phyloP scores from a whole-genome alignment of 2,329 filamentous ascomycete species.

The Pseudocercospora eumusae region DNA sequence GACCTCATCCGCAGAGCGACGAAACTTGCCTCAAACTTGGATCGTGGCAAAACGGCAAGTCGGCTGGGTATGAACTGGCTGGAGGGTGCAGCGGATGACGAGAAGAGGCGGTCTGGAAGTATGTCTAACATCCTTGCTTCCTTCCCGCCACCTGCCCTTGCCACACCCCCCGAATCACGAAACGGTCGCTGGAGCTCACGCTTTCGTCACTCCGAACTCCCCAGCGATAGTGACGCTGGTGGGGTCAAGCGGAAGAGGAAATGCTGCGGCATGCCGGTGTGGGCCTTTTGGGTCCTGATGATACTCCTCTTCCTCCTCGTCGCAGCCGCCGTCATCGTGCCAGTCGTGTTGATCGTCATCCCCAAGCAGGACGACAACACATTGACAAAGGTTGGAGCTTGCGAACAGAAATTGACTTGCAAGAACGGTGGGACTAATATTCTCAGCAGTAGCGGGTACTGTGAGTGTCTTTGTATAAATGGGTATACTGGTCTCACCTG shows the following conservation, averaged over 20 bases:
- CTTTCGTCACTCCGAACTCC: slow-evolving; percentile 30
- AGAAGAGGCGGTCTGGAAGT: slow-evolving; percentile 52
- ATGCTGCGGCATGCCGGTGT: slow-evolving; percentile 82
- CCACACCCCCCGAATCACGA: slow-evolving; percentile 34
- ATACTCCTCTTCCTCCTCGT: slow-evolving; percentile 71
- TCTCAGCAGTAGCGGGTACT: slow-evolving; percentile 59
- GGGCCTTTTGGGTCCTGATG: slow-evolving; percentile 69
- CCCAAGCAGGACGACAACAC: slow-evolving; percentile 49
- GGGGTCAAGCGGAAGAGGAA: slow-evolving; percentile 51
- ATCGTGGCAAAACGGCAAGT: slow-evolving; percentile 72
- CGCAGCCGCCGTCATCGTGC: slow-evolving; percentile 79
- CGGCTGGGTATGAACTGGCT: slow-evolving; percentile 56
- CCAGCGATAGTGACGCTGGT: slow-evolving; percentile 36
- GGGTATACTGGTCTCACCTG: slow-evolving; percentile 74
- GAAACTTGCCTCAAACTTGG: slow-evolving; percentile 80
- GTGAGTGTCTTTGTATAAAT: slow-evolving; percentile 85
- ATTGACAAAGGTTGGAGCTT: slow-evolving; percentile 50
- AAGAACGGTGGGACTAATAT: slow-evolving; percentile 79
- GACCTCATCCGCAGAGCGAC: slow-evolving; percentile 90
- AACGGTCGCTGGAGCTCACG: slow-evolving; percentile 18
- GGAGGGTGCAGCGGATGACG: slow-evolving; percentile 36
- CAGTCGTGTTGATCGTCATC: slow-evolving; percentile 64
- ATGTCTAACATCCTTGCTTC: slow-evolving; percentile 66
- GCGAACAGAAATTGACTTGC: slow-evolving; percentile 65
- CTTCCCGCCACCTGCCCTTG: slow-evolving; percentile 60